Evolutionary conservation across 2,329 filamentous ascomycete species (phyloP).

Genomic region (Aspergillus caelatus): DNA sequence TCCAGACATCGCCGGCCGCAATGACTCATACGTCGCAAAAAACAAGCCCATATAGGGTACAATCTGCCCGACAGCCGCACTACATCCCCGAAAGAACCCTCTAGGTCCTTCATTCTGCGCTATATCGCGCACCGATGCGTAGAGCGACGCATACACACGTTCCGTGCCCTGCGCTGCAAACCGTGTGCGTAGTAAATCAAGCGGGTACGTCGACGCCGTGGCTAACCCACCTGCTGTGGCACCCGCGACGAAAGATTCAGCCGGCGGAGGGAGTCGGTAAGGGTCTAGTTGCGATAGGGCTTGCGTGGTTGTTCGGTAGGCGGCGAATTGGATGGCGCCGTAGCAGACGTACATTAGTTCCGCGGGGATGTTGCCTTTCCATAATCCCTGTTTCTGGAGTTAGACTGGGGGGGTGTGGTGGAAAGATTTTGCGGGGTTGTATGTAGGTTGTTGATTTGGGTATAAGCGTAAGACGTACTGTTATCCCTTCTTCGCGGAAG

Average conservation of each 20-base stretch:
- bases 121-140: slow-evolving; percentile 72
- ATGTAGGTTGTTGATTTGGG: background rate
- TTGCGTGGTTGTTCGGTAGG: slow-evolving; percentile 76
- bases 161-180: slow-evolving; percentile 92
- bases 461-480: slow-evolving; percentile 43
- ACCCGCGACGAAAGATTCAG: slow-evolving; percentile 80
- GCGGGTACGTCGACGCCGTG: slow-evolving; percentile 83
- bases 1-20: slow-evolving; percentile 60
- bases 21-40: slow-evolving; percentile 83
- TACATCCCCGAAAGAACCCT: slow-evolving; percentile 88
- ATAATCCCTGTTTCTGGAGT: slow-evolving; percentile 60
- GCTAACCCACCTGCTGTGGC: slow-evolving; percentile 80
- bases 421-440: no score
- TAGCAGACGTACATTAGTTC: slow-evolving; percentile 94
- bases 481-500: slow-evolving; percentile 76
- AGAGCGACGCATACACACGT: slow-evolving; percentile 75
- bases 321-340: slow-evolving; percentile 83
- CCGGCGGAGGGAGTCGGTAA: slow-evolving; percentile 63
- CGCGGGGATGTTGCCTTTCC: slow-evolving; percentile 97
- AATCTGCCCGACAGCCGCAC: slow-evolving; percentile 81
- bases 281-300: slow-evolving; percentile 60
- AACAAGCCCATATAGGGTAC: slow-evolving; percentile 97
- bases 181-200: slow-evolving; percentile 88
- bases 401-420: background rate
- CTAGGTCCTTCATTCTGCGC: slow-evolving; percentile 69